phyloP scores from a whole-genome alignment of 192 early-diverging fungal species.

The Backusella sp. region DNA sequence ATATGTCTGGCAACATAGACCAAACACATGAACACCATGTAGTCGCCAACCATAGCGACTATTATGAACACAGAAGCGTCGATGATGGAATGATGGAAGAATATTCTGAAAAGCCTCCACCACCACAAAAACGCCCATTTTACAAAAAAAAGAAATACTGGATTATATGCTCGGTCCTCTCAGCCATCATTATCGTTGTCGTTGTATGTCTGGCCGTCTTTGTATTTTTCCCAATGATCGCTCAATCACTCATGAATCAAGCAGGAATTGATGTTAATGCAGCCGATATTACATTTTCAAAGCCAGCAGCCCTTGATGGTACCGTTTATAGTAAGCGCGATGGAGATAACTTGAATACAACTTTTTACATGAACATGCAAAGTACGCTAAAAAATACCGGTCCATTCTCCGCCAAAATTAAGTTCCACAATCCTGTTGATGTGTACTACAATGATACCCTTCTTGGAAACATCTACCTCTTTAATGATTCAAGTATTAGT shows the following conservation, averaged over 20 bases:
- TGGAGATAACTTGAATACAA: neutral
- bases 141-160: conserved; percentile 53
- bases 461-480: conserved; percentile 42
- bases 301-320: neutral
- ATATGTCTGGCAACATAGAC: neutral
- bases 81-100: conserved; percentile 24
- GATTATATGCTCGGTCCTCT: conserved; percentile 51
- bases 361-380: conserved; percentile 30
- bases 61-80: conserved; percentile 9
- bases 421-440: conserved; percentile 48
- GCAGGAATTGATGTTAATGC: conserved; percentile 37
- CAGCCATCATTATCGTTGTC: conserved; percentile 42
- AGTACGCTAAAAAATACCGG: conserved; percentile 27
- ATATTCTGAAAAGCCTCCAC: conserved; percentile 30
- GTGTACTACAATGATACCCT: conserved; percentile 44
- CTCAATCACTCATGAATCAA: conserved; percentile 48
- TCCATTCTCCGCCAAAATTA: conserved; percentile 48
- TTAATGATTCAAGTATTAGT: conserved; percentile 33
- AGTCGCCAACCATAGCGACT: neutral
- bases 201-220: conserved; percentile 47
- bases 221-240: conserved; percentile 55
- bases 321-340: conserved; percentile 6
- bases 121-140: conserved; percentile 32
- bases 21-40: conserved; percentile 7
- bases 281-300: conserved; percentile 42